Conservation (phyloP, 208 protist genomes). For the Acanthamoeba triangularis region DNA sequence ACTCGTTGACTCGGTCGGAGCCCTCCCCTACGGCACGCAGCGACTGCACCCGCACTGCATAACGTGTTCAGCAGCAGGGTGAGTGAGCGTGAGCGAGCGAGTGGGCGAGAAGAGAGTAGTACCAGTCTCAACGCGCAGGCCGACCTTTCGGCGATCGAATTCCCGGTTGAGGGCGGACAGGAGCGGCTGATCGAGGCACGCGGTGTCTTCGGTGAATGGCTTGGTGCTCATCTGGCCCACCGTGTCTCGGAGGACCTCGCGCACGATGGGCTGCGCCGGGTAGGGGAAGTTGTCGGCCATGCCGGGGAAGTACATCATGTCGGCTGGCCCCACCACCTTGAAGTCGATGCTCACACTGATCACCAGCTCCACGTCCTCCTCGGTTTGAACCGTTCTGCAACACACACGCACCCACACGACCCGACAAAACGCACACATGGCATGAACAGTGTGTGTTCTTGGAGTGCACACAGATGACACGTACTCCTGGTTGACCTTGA, state of each 20-base stretch:
- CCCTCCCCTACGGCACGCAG: not conserved
- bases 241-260: conserved; percentile 18
- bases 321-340: conserved; percentile 23
- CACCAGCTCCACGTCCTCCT: not conserved
- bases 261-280: not conserved
- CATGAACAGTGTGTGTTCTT: too few relatives aligned
- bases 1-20: not conserved
- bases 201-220: not conserved
- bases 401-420: too few relatives aligned
- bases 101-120: not conserved
- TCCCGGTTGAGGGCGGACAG: not conserved
- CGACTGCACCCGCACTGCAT: not conserved
- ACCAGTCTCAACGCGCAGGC: not conserved
- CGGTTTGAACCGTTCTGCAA: not conserved
- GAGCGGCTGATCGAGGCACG: not conserved
- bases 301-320: conserved; percentile 42
- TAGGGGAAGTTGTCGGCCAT: conserved; percentile 26
- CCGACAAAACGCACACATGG: too few relatives aligned
- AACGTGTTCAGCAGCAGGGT: not conserved
- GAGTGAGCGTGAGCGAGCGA: too few relatives aligned
- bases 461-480: not conserved
- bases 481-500: conserved; percentile 9
- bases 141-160: not conserved
- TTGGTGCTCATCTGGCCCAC: conserved; percentile 23
- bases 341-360: conserved; percentile 13